Evolutionary conservation across 1,284 basidiomycete species (phyloP).

Genomic region (Trichosporon asahii): DNA sequence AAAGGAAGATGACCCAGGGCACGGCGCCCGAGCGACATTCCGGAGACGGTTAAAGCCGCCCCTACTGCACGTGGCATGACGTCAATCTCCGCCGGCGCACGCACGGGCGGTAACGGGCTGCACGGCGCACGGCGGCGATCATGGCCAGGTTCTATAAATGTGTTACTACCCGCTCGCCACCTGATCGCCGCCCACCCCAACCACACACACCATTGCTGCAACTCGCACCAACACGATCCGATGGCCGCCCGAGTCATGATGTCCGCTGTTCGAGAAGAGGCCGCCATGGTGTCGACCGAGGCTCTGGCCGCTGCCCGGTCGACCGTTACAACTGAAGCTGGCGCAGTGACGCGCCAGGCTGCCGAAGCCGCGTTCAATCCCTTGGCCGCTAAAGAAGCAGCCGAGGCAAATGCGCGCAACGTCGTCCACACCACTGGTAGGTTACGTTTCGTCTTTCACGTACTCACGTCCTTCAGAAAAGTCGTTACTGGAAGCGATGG

Average conservation of each 20-base stretch:
- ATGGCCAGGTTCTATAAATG: neutral
- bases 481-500: neutral
- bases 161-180: neutral
- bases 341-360: conserved; percentile 25
- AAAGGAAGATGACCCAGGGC: neutral
- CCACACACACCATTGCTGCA: neutral
- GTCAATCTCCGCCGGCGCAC: neutral
- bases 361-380: conserved; percentile 36
- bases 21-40: neutral
- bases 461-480: conserved; percentile 7
- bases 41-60: neutral
- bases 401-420: conserved; percentile 35
- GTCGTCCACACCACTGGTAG: conserved; percentile 20
- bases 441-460: neutral
- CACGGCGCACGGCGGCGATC: conserved; percentile 2
- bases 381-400: conserved; percentile 36
- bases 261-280: conserved; percentile 42
- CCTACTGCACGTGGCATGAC: neutral
- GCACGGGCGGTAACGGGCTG: too few species aligned
- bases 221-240: neutral
- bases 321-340: conserved; percentile 30
- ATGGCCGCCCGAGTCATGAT: conserved; percentile 38
- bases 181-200: neutral
- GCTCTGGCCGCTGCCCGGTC: conserved; percentile 27
- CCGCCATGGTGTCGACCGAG: conserved; percentile 17